These are phyloP conservation scores for Colletotrichum incanum DNA, from an alignment of 2,329 filamentous ascomycete genomes.

Conservation along the genomic window DNA sequence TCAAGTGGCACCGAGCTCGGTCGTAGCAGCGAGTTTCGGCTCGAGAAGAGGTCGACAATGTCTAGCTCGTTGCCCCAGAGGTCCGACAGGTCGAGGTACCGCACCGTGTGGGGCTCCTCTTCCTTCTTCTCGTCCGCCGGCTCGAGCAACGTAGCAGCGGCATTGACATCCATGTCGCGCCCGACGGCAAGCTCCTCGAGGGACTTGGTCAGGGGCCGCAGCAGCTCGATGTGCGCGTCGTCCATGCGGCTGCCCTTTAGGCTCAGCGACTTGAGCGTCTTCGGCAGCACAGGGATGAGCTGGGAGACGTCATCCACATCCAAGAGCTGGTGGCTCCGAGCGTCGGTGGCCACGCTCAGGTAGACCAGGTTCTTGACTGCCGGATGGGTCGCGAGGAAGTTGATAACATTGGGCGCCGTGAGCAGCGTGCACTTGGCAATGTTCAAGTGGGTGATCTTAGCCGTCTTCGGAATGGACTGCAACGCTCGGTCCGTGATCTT, in stretches of 20 bases:
- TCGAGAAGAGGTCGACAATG: conserved; percentile 67
- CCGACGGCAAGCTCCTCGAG: conserved; percentile 84
- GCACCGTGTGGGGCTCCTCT: conserved; percentile 71
- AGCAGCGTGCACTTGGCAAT: conserved; percentile 82
- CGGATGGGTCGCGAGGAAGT: conserved; percentile 80
- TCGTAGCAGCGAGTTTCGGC: conserved; percentile 70
- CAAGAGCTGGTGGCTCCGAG: conserved; percentile 80
- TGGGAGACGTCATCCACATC: conserved; percentile 75
- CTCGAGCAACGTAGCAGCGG: conserved; percentile 77
- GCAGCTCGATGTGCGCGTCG: conserved; percentile 72
- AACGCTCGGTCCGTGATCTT: conserved; percentile 82
- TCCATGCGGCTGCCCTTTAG: conserved; percentile 83
- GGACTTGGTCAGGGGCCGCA: conserved; percentile 78
- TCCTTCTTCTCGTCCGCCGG: conserved; percentile 58
- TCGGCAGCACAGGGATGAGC: conserved; percentile 77
- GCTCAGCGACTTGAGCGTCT: conserved; percentile 80
- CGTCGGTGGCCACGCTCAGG: conserved; percentile 81
- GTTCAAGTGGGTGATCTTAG: conserved; percentile 83
- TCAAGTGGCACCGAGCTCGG: conserved; percentile 77
- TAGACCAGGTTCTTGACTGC: conserved; percentile 78
- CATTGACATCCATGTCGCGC: conserved; percentile 74
- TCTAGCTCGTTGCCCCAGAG: conserved; percentile 75
- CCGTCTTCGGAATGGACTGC: conserved; percentile 78
- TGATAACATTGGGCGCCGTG: conserved; percentile 75
- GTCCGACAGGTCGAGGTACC: conserved; percentile 84